Conservation (phyloP, 1,284 basidiomycete genomes). For the Tilletia walkeri region DNA sequence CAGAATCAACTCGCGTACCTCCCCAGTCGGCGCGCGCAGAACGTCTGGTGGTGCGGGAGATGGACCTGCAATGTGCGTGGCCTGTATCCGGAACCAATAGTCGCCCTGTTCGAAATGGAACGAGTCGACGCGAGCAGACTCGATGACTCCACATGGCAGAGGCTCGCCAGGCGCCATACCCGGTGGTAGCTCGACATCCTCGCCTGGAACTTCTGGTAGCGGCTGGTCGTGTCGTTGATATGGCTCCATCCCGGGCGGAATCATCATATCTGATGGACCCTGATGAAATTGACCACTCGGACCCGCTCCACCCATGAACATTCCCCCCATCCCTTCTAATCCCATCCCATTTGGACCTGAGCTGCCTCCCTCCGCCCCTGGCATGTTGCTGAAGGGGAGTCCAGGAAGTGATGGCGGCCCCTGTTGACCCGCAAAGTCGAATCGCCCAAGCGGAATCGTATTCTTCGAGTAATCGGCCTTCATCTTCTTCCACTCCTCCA, state of each 20-base stretch:
- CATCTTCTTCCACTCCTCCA: conserved; percentile 96
- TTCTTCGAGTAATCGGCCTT: conserved; percentile 94
- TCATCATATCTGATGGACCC: not conserved
- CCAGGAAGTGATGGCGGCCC: conserved; percentile 18
- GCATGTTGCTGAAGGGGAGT: conserved; percentile 22
- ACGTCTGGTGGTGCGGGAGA: conserved; percentile 31
- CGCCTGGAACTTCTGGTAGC: not conserved
- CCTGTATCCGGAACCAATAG: conserved; percentile 95
- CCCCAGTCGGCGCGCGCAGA: conserved; percentile 38
- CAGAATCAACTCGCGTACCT: conserved; percentile 73
- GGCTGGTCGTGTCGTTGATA: not conserved
- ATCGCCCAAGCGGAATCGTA: conserved; percentile 86
- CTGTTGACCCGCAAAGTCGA: conserved; percentile 61
- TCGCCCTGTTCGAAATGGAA: conserved; percentile 95
- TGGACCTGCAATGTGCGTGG: conserved; percentile 63
- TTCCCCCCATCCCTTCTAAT: too few relatives aligned
- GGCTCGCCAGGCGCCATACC: conserved; percentile 43
- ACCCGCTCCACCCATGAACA: not conserved
- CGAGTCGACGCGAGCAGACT: conserved; percentile 85
- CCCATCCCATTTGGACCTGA: conserved; percentile 6
- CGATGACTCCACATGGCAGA: conserved; percentile 67
- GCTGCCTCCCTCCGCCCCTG: not conserved
- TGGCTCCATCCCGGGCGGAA: conserved; percentile 5
- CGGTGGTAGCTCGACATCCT: conserved; percentile 34
- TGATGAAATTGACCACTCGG: not conserved